These are phyloP conservation scores for Nakazawaea peltata DNA, from an alignment of 805 yeast genomes.

Conservation along the genomic window DNA sequence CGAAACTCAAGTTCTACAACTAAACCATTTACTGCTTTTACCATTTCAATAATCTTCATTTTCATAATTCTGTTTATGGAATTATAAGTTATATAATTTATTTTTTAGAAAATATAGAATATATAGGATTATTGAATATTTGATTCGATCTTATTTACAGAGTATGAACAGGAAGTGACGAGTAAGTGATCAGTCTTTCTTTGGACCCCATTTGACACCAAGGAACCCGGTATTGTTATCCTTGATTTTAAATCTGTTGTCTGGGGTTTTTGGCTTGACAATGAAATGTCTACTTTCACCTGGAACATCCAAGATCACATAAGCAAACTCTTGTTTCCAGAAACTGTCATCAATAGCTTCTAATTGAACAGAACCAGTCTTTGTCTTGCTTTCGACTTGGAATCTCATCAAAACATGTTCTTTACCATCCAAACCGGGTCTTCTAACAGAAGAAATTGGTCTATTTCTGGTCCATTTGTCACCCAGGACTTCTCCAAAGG, in stretches of 20 bases:
- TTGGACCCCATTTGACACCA: constrained; percentile 86
- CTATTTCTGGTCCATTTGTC: constrained; percentile 86
- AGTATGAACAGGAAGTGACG: too few relatives aligned
- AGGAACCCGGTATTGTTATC: constrained; percentile 49
- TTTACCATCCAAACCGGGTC: constrained; percentile 65
- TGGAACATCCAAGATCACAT: constrained; percentile 69
- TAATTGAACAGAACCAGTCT: constrained; percentile 63
- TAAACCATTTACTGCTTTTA: too few relatives aligned
- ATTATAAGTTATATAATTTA: neutral
- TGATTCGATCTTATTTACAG: too few relatives aligned
- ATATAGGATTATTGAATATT: too few relatives aligned
- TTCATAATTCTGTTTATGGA: neutral
- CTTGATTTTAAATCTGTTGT: constrained; percentile 29
- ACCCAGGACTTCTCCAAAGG: constrained; percentile 66
- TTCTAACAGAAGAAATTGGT: constrained; percentile 65
- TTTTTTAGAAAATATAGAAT: too few relatives aligned
- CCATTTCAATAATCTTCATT: too few relatives aligned
- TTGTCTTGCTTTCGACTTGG: constrained; percentile 67
- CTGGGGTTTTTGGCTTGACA: constrained; percentile 47
- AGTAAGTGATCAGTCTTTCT: constrained; percentile 31
- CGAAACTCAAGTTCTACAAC: too few relatives aligned
- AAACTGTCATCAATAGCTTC: constrained; percentile 71
- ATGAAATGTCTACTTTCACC: constrained; percentile 62
- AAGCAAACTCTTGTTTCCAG: constrained; percentile 61
- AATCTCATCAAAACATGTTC: constrained; percentile 81